A percentile compares a stretch with the other conserved stretches of the same genome.
phyloP scores from a whole-genome alignment of 2,329 filamentous ascomycete genomes.

The Aspergillus sp. region DNA sequence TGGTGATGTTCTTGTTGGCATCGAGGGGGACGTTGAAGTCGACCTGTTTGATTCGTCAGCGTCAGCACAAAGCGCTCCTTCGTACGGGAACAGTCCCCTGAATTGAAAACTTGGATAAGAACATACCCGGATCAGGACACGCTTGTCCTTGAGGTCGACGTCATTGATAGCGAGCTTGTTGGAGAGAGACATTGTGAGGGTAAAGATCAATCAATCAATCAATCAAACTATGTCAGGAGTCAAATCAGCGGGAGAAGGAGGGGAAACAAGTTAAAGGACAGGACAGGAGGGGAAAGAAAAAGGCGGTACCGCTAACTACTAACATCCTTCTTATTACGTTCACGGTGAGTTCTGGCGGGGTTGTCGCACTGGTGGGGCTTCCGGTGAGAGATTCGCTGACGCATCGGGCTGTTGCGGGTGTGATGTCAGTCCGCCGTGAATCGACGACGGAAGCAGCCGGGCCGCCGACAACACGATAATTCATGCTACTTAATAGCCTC shows the following conservation, averaged over 20 bases:
- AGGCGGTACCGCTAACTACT: neutral
- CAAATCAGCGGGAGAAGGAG: slow-evolving; percentile 1
- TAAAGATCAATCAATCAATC: slow-evolving; percentile 15
- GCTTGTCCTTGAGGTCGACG: slow-evolving; percentile 96
- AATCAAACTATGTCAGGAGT: slow-evolving; percentile 10
- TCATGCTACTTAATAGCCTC: slow-evolving; percentile 23
- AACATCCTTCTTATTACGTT: slow-evolving; percentile 16
- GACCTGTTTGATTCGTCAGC: slow-evolving; percentile 60
- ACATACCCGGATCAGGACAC: slow-evolving; percentile 92
- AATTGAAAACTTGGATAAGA: neutral
- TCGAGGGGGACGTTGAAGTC: slow-evolving; percentile 99
- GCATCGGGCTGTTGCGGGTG: slow-evolving; percentile 43
- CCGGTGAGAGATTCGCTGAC: slow-evolving; percentile 29
- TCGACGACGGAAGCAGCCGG: slow-evolving; percentile 32
- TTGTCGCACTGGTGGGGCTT: slow-evolving; percentile 22
- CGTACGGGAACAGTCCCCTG: neutral
- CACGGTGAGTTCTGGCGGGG: slow-evolving; percentile 22
- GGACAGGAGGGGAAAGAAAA: slow-evolving; percentile 7
- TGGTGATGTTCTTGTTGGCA: slow-evolving; percentile 88
- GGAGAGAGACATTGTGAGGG: slow-evolving; percentile 80
- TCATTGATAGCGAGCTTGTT: slow-evolving; percentile 98
- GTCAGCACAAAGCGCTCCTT: slow-evolving; percentile 7
- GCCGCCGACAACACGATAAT: slow-evolving; percentile 19
- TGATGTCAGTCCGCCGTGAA: slow-evolving; percentile 36
- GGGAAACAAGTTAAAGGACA: slow-evolving; percentile 5